Evolutionary conservation across 202 grass and related monocot species (phyloP), one percentile per base, ranked within the genome.

Genomic region (Setaria italica): DNA sequence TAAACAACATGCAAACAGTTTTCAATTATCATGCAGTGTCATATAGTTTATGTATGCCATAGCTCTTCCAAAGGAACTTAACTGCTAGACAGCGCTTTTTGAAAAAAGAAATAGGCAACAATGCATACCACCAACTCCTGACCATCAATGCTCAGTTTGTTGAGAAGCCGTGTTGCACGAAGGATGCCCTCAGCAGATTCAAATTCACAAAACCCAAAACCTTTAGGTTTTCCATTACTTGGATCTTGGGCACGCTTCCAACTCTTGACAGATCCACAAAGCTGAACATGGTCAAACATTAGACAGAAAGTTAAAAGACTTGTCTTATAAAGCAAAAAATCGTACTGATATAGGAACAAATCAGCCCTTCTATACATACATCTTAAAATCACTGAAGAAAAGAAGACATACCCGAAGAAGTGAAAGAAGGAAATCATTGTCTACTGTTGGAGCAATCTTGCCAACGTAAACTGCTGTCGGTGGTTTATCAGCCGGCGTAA

Each of bases 401-500:
- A 67, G 6, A 59, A 48, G 25, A 70, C 78, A 70, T 79, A 99
- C 97, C 72, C 68, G 88, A 33, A 99, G 97, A 87, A 97, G 69
- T 71, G 94, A 94, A 78, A 96, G 88, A 65, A 99, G 92, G 82
- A 97, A 99, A 56, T 92, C 94, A 88, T 97, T 99, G 75, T 97
- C 97, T 47, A 99, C 94, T 72, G 97, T 89, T 66, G 93, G 78
- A 34, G 94, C 85, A 83, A 99, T 99, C 87, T 99, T 99, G 68
- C 97, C 97, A 66, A 99, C 88, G 83, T 99, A 99, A 90, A 99
- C 97, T 68, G 97, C 94, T 63, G 93, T 99, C 43, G 94, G 97
- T 42, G 90, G 97, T 72, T 99, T 99, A 77, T 96, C 97, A 73
- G 82, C 34, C 29, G 82, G 86, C 21, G 87, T 76, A 85, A 84